These are phyloP conservation scores for Penicillium crystallinum DNA, from an alignment of 495 filamentous ascomycete species.

Conservation along the genomic window DNA sequence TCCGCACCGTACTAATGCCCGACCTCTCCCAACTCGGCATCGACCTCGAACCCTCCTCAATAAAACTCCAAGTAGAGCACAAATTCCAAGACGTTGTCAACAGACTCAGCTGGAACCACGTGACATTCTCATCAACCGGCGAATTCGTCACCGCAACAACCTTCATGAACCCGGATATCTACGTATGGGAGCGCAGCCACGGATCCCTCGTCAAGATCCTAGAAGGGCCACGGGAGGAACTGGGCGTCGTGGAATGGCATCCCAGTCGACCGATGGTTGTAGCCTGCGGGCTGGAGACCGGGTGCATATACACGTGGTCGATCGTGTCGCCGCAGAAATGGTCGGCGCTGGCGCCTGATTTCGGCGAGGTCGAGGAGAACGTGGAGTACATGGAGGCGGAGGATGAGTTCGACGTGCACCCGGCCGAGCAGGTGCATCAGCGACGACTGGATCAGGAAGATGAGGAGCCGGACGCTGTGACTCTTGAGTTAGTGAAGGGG, in stretches of 20 bases:
- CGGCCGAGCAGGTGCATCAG: slow-evolving; percentile 90
- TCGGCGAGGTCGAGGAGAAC: slow-evolving; percentile 96
- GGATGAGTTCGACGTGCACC: slow-evolving; percentile 97
- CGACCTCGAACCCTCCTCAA: slow-evolving; percentile 43
- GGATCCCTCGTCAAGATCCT: slow-evolving; percentile 95
- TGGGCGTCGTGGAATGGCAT: slow-evolving; percentile 96
- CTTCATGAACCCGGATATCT: slow-evolving; percentile 95
- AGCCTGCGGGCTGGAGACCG: slow-evolving; percentile 83
- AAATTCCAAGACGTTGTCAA: slow-evolving; percentile 99
- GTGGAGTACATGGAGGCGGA: slow-evolving; percentile 92
- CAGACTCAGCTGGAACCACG: slow-evolving; percentile 89
- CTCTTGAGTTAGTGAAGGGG: slow-evolving; percentile 60
- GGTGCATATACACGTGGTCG: slow-evolving; percentile 88
- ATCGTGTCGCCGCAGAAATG: slow-evolving; percentile 89
- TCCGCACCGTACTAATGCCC: slow-evolving; percentile 78
- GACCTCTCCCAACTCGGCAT: slow-evolving; percentile 50
- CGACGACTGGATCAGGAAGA: slow-evolving; percentile 84
- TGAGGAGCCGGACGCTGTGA: slow-evolving; percentile 82
- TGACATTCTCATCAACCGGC: slow-evolving; percentile 85
- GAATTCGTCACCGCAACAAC: slow-evolving; percentile 86
- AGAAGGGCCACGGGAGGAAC: slow-evolving; percentile 90
- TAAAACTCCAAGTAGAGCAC: slow-evolving; percentile 88
- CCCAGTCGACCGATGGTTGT: slow-evolving; percentile 82
- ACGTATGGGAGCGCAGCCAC: slow-evolving; percentile 93
- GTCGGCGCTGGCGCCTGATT: slow-evolving; percentile 95